Percentiles rank a stretch among this genome's conserved stretches.
phyloP scores from a whole-genome alignment of 208 protist species.

The Trypanosoma avium region DNA sequence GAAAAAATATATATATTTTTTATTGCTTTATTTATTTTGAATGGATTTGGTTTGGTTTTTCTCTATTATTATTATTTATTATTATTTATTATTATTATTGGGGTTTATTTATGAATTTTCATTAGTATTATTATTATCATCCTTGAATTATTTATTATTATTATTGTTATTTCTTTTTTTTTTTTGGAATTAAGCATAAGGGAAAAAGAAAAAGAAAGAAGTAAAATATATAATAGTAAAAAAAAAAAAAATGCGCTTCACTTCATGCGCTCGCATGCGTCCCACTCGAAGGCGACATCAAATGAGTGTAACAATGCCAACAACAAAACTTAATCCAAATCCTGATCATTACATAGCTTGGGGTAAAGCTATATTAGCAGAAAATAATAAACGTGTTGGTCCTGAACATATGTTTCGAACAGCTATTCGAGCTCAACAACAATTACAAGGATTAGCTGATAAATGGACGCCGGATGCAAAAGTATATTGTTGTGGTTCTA shows the following conservation, averaged over 20 bases:
- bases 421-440: slow-evolving; percentile 74
- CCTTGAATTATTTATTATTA: background rate
- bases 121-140: background rate
- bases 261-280: background rate
- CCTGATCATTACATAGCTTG: slow-evolving; percentile 77
- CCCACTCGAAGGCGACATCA: slow-evolving; percentile 1
- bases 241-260: slow-evolving; percentile 3
- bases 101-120: too few species aligned
- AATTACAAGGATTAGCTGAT: slow-evolving; percentile 80
- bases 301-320: background rate
- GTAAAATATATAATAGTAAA: background rate
- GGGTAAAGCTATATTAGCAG: slow-evolving; percentile 68
- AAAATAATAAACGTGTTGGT: slow-evolving; percentile 81
- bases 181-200: background rate
- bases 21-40: too few species aligned
- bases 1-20: too few species aligned
- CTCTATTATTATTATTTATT: too few species aligned
- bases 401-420: slow-evolving; percentile 88
- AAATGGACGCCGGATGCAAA: slow-evolving; percentile 91
- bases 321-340: slow-evolving; percentile 39
- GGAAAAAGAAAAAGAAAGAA: background rate
- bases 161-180: too few species aligned
- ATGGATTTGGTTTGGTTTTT: too few species aligned
- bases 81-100: too few species aligned
- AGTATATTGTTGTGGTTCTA: slow-evolving; percentile 85